A percentile compares a stretch with the other conserved stretches of the same genome.
phyloP scores from a whole-genome alignment of 306 rosid species.

The Mimosa bimucronata region DNA sequence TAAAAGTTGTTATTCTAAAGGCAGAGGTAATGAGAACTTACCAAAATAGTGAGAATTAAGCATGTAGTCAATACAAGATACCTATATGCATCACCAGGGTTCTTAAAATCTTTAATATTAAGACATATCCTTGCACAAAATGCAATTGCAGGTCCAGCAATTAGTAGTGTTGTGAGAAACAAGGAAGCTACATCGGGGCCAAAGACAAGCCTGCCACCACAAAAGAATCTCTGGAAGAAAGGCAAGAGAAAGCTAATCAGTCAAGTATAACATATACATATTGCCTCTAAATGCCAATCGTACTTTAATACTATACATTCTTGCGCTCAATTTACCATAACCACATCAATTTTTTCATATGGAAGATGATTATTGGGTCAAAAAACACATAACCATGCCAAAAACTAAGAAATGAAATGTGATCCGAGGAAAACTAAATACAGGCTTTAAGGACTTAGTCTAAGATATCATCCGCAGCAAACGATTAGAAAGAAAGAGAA shows the following conservation, averaged over 20 bases:
- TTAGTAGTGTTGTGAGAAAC: conserved; percentile 65
- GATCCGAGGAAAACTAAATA: conserved; percentile 3
- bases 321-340: conserved; percentile 33
- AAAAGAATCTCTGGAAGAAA: conserved; percentile 71
- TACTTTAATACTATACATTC: conserved; percentile 3
- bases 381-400: conserved; percentile 21
- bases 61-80: conserved; percentile 60
- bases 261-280: conserved; percentile 24
- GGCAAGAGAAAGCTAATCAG: conserved; percentile 42
- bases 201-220: conserved; percentile 88
- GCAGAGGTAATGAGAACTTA: conserved; percentile 44
- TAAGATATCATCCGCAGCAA: too few relatives aligned
- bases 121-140: conserved; percentile 63
- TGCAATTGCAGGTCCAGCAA: conserved; percentile 74
- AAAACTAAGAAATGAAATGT: conserved; percentile 12
- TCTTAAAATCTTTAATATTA: conserved; percentile 35
- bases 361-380: conserved; percentile 8
- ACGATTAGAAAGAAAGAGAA: too few relatives aligned
- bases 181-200: conserved; percentile 93
- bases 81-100: conserved; percentile 36
- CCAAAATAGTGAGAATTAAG: conserved; percentile 68
- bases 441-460: background rate
- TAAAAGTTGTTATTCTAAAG: background rate
- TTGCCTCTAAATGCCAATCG: conserved; percentile 27
- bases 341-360: conserved; percentile 6